Conservation (phyloP, 1,139 yeast species). For the Yamadazyma diddensiae region DNA sequence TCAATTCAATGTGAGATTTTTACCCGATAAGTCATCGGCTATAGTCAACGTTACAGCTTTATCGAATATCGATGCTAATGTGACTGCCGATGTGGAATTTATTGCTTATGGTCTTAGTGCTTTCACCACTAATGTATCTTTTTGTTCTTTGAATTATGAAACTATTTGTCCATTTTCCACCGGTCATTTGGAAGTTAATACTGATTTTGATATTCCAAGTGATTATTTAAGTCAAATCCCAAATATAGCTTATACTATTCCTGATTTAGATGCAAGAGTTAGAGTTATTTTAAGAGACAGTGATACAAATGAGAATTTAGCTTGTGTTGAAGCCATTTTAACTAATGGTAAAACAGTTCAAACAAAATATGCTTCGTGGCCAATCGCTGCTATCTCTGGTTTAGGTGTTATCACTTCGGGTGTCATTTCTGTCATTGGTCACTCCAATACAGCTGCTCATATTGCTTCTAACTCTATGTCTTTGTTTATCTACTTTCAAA, state of each 20-base stretch:
- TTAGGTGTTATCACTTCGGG: constrained; percentile 86
- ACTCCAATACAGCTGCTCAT: constrained; percentile 92
- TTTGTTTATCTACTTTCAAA: constrained; percentile 88
- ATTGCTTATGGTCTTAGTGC: constrained; percentile 84
- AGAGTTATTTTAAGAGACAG: constrained; percentile 56
- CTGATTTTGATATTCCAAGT: constrained; percentile 45
- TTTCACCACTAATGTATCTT: constrained; percentile 50
- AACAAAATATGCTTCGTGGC: constrained; percentile 95
- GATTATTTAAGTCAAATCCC: constrained; percentile 60
- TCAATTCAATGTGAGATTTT: constrained; percentile 73
- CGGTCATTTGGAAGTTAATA: constrained; percentile 71
- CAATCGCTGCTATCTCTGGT: constrained; percentile 89
- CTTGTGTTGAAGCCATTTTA: constrained; percentile 89
- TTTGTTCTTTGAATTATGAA: constrained; percentile 57
- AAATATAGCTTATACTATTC: constrained; percentile 80
- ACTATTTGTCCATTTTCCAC: constrained; percentile 79
- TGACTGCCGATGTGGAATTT: constrained; percentile 63
- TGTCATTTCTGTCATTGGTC: constrained; percentile 81
- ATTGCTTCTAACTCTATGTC: constrained; percentile 95
- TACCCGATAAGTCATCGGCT: constrained; percentile 62
- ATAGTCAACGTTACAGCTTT: constrained; percentile 72
- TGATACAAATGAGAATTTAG: constrained; percentile 48
- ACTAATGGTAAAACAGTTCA: constrained; percentile 93
- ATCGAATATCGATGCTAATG: constrained; percentile 71
- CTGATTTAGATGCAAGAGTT: constrained; percentile 92